Evolutionary conservation across 805 yeast species (phyloP), one percentile per base, ranked within the genome.

Genomic region (Debaryomyces castellii): DNA sequence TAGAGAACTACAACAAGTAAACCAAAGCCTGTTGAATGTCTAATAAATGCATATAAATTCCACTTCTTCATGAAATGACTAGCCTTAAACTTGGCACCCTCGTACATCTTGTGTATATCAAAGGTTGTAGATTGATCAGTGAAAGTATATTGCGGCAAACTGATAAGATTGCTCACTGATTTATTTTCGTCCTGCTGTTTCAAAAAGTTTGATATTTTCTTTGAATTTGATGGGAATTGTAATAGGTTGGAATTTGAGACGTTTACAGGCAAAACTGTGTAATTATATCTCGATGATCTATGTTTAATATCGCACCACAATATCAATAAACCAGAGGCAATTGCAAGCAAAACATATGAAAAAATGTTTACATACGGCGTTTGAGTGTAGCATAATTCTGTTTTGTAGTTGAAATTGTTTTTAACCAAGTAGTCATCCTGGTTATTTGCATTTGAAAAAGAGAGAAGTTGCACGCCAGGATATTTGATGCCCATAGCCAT

Each of bases 311-410:
- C 60, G 63, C 67, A 67, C 43, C 47, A 51, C 11, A 71, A 51
- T 17, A 71, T 40, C 1, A 61, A 21, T 1, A 64, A 23, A 0
- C 63, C 72, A 17, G 68, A 61, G 2, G 58, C 33, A 23, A 60
- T 63, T 2, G 79, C 74, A 43, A 68, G 53, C 4, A 58, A 39
- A 2, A 71, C 62, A 52, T 77, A 77, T 43, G 60, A 48, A 9
- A 57, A 49, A 1, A 76, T 62, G 46, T 74, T 75, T 27, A 62
- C 45, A 51, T 76, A 77, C 4, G 82, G 82, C 5, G 63, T 63
- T 4, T 76, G 78, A 27, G 75, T 55, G 55, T 71, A 72, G 54
- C 82, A 77, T 21, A 76, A 57, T 17, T 64, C 54, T 16, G 77
- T 73, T n/a, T 57, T 53, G 53, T 67, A 74, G 27, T 43, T 25